Conservation (phyloP, 805 yeast species). For the Nakazawaea populi region DNA sequence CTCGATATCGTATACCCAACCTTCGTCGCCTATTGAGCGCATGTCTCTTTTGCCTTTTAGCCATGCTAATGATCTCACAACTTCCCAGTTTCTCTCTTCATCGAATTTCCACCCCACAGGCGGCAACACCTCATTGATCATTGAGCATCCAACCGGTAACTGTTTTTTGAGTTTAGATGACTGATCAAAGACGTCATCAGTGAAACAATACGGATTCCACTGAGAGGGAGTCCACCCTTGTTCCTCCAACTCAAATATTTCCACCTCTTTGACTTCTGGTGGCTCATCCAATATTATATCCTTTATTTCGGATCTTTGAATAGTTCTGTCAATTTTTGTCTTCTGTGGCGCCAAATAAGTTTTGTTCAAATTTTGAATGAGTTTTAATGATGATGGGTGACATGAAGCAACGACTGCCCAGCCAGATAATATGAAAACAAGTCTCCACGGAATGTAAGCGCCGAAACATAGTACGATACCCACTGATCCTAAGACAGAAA, state of each 20-base stretch:
- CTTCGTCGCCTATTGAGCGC: constrained; percentile 28
- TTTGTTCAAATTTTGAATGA: constrained; percentile 13
- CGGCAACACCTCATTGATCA: constrained; percentile 50
- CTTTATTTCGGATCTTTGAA: constrained; percentile 31
- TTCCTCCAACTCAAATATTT: constrained; percentile 70
- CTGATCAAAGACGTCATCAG: constrained; percentile 49
- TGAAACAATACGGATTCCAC: constrained; percentile 59
- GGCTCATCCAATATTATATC: constrained; percentile 67
- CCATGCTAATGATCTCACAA: constrained; percentile 52
- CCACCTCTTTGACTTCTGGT: constrained; percentile 58
- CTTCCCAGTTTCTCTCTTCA: constrained; percentile 53
- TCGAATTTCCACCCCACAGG: constrained; percentile 70
- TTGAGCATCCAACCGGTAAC: constrained; percentile 59
- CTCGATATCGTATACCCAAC: constrained; percentile 45
- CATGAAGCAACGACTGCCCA: constrained; percentile 50
- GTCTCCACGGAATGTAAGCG: constrained; percentile 58
- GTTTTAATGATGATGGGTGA: constrained; percentile 52
- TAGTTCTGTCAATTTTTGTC: constrained; percentile 23
- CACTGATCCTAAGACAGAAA: constrained; percentile 32
- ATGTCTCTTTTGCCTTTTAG: constrained; percentile 36
- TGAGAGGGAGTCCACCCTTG: constrained; percentile 53
- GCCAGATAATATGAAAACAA: constrained; percentile 46
- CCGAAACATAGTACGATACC: constrained; percentile 36
- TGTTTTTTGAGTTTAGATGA: constrained; percentile 38
- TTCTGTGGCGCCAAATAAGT: constrained; percentile 15